Conservation (phyloP, 768 basidiomycete genomes). For the Xerocomus spinulosus region DNA sequence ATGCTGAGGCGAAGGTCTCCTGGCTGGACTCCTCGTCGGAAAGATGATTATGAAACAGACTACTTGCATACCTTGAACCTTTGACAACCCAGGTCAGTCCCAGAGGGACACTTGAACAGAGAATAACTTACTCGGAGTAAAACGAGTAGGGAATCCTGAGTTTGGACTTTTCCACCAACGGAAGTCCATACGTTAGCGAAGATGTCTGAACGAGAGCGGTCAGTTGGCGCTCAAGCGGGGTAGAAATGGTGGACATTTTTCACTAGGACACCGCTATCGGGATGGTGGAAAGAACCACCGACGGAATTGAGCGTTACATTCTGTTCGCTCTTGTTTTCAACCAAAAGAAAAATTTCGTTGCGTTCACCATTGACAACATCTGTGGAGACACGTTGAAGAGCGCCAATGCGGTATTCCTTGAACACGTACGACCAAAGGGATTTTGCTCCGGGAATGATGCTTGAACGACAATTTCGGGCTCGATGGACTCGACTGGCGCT, state of each 20-base stretch:
- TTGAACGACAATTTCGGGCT: constrained; percentile 50
- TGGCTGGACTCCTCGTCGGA: constrained; percentile 41
- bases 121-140: constrained; percentile 68
- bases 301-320: constrained; percentile 66
- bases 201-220: constrained; percentile 48
- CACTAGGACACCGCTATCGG: constrained; percentile 56
- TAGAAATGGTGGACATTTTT: constrained; percentile 58
- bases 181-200: constrained; percentile 46
- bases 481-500: constrained; percentile 32
- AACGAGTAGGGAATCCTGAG: constrained; percentile 68
- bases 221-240: not conserved
- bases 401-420: not conserved
- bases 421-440: constrained; percentile 66
- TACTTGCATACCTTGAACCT: constrained; percentile 56
- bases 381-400: constrained; percentile 28
- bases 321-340: constrained; percentile 73
- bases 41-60: not conserved
- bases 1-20: constrained; percentile 70
- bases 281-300: constrained; percentile 63
- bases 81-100: constrained; percentile 4
- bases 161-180: constrained; percentile 52
- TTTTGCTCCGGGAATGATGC: constrained; percentile 69
- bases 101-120: not conserved
- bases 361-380: constrained; percentile 82
- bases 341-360: constrained; percentile 57